A percentile compares a stretch with the other conserved stretches of the same genome.
Evolutionary conservation across 1,139 yeast genomes (phyloP).

Genomic region (Eremothecium sinecaudum): DNA sequence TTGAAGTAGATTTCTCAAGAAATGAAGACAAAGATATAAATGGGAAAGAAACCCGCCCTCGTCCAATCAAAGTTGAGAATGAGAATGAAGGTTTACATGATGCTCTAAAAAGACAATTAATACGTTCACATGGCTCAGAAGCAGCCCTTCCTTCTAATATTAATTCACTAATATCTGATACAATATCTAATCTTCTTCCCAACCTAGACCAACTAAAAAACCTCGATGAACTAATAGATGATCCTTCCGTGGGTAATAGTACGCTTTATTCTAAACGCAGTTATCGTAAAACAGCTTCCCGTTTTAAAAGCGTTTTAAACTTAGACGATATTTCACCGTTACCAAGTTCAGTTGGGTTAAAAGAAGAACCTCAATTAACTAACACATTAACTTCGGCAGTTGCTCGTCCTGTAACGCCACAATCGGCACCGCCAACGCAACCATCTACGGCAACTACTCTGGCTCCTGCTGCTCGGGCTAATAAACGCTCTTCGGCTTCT

Average conservation of each 20-base stretch:
- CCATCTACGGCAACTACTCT: neutral
- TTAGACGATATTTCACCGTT: slow-evolving; percentile 3
- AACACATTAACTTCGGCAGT: neutral
- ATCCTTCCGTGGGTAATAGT: neutral
- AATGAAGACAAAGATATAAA: neutral
- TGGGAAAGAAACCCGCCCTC: neutral
- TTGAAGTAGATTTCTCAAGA: neutral
- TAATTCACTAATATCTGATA: slow-evolving; percentile 25
- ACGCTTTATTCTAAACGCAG: neutral
- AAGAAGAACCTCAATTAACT: neutral
- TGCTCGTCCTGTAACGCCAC: neutral
- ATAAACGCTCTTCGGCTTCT: neutral
- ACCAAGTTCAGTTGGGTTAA: neutral
- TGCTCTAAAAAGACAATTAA: neutral
- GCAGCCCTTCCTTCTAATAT: slow-evolving; percentile 23
- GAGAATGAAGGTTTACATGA: neutral
- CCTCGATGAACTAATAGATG: slow-evolving; percentile 1
- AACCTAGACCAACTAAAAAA: slow-evolving; percentile 9
- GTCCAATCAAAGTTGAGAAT: slow-evolving; percentile 1
- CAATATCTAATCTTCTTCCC: slow-evolving; percentile 26
- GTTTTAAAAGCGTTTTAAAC: slow-evolving; percentile 7
- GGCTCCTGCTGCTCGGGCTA: neutral
- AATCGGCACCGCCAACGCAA: neutral
- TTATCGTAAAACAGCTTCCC: slow-evolving; percentile 3
- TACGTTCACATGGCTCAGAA: neutral